Conservation (phyloP, 805 yeast genomes). For the Metschnikowia santaceciliae region DNA sequence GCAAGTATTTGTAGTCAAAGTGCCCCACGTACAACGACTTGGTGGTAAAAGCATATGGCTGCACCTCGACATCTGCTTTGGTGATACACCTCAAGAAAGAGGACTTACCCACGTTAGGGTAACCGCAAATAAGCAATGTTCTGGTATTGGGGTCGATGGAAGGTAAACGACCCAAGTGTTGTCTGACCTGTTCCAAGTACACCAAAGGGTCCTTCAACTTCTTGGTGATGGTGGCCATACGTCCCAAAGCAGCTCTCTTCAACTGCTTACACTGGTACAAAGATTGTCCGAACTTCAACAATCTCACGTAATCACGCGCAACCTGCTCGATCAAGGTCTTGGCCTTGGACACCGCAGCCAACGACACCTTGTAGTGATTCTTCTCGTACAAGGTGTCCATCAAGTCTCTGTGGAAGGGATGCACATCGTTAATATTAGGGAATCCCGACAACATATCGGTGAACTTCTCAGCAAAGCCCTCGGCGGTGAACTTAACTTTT, state of each 20-base stretch:
- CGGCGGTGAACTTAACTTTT: slow-evolving; percentile 93
- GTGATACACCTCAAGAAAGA: slow-evolving; percentile 91
- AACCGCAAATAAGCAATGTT: slow-evolving; percentile 95
- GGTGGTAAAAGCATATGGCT: slow-evolving; percentile 98
- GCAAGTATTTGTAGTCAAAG: slow-evolving; percentile 93
- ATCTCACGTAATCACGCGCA: slow-evolving; percentile 88
- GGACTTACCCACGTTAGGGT: slow-evolving; percentile 98
- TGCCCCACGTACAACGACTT: slow-evolving; percentile 97
- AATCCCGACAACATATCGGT: slow-evolving; percentile 81
- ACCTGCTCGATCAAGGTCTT: slow-evolving; percentile 94
- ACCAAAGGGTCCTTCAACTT: slow-evolving; percentile 90
- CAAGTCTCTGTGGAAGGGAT: slow-evolving; percentile 96
- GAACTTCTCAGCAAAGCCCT: slow-evolving; percentile 92
- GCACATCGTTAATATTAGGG: slow-evolving; percentile 96
- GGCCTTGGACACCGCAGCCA: slow-evolving; percentile 92
- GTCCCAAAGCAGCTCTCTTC: slow-evolving; percentile 97
- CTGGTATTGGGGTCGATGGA: slow-evolving; percentile 98
- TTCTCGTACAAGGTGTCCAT: slow-evolving; percentile 98
- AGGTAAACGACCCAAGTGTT: slow-evolving; percentile 97
- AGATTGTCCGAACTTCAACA: slow-evolving; percentile 95
- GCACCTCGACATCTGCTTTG: slow-evolving; percentile 98
- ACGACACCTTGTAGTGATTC: slow-evolving; percentile 94
- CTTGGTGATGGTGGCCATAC: slow-evolving; percentile 98
- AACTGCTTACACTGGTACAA: slow-evolving; percentile 97
- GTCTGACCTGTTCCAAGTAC: slow-evolving; percentile 97